Evolutionary conservation across 2,329 filamentous ascomycete genomes (phyloP).

Genomic region (Lachnellula subtilissima): DNA sequence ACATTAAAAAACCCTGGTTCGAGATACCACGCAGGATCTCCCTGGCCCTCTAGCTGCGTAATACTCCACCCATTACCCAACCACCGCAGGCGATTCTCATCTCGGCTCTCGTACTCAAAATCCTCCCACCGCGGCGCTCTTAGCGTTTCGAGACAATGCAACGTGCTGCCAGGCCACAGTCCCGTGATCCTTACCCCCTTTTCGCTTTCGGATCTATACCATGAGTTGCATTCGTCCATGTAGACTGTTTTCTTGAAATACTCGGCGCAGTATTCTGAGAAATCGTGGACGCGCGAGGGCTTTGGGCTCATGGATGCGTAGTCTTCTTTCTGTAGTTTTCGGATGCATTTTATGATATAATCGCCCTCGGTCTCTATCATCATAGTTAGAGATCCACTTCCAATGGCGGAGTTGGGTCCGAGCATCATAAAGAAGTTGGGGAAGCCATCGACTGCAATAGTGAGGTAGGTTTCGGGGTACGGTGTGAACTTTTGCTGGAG

Average conservation of each 20-base stretch:
- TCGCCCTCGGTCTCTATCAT: conserved; percentile 26
- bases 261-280: conserved; percentile 42
- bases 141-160: conserved; percentile 42
- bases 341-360: conserved; percentile 27
- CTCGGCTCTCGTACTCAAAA: conserved; percentile 34
- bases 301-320: conserved; percentile 42
- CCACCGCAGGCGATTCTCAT: conserved; percentile 37
- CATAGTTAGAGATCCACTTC: conserved; percentile 22
- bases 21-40: conserved; percentile 39
- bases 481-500: conserved; percentile 28
- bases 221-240: conserved; percentile 35
- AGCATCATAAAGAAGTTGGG: conserved; percentile 31
- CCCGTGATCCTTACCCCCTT: conserved; percentile 37
- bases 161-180: conserved; percentile 36
- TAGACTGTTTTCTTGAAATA: conserved; percentile 53
- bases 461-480: conserved; percentile 27
- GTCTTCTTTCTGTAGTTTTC: conserved; percentile 42
- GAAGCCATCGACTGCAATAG: conserved; percentile 21
- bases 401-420: conserved; percentile 27
- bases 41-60: conserved; percentile 37
- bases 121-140: conserved; percentile 53
- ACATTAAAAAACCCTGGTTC: conserved; percentile 36
- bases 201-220: conserved; percentile 32
- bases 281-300: conserved; percentile 44
- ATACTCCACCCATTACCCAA: conserved; percentile 41